Evolutionary conservation across 2,329 filamentous ascomycete species (phyloP), one percentile per base, ranked within the genome.

Genomic region (Trichothecium roseum): DNA sequence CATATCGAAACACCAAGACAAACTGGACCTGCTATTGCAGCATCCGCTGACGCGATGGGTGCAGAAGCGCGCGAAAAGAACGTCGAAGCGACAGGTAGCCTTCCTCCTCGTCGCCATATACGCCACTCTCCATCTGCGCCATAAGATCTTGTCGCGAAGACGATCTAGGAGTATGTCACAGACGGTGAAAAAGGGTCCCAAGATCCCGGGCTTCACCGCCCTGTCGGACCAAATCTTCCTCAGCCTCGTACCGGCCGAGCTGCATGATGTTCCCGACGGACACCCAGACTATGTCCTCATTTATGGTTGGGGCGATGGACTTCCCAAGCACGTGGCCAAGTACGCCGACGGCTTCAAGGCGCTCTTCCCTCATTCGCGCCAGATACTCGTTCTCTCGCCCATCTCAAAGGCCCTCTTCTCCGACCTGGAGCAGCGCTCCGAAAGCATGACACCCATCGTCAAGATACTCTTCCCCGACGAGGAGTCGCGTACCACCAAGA

Each of bases 291-390:
- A 61, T 5, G 55, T 75, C 30, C 46, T 75, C 31, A 58, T 78
- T 40, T 76, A 66, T 49, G 64, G 69, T 45, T 77, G 71, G 73
- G 70, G 72, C 35, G 72, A 77, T 41, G 69, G 66, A 16, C 53
- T 56, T 10, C 64, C 71, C 3, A 70, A 68, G 41, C 64, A 77
- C 47, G 60, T 75, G 18, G 54, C 58, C 38, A 77, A 78, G 48
- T 78, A 75, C 45, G 57, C 64, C 12, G 60, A 66, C 10, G 68
- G 66, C 18, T 76, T 69, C 51, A 60, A 60, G 28, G 45, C 51
- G 10, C 61, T 74, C 1, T 77, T 61, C 45, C 72, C 73, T 0
- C 45, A 54, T 17, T 60, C 72, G 4, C 58, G 60, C 28, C 66
- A 74, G 37, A 54, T 76, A 20, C 59, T 72, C 26, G 54, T 72